A percentile compares a stretch with the other conserved stretches of the same genome.
Evolutionary conservation across 805 yeast genomes (phyloP).

Genomic region (Saturnispora serradocipensis): DNA sequence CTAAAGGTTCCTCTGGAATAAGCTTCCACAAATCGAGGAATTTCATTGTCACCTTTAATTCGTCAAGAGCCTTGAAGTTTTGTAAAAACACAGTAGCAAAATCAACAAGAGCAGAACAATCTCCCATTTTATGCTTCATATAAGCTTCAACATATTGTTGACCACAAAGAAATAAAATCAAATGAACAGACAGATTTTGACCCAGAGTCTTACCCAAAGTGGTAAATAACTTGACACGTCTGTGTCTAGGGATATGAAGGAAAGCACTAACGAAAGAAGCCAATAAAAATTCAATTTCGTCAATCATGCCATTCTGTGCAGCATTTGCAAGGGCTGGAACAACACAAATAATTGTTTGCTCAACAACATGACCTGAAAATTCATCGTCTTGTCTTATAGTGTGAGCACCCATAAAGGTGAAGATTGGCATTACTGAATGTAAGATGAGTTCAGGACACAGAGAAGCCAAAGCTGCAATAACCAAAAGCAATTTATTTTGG

Average conservation of each 20-base stretch:
- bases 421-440: slow-evolving; percentile 98
- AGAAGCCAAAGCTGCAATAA: slow-evolving; percentile 79
- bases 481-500: slow-evolving; percentile 77
- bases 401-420: slow-evolving; percentile 98
- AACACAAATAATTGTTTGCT: slow-evolving; percentile 81
- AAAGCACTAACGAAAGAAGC: slow-evolving; percentile 92
- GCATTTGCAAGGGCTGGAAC: slow-evolving; percentile 74
- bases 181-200: slow-evolving; percentile 53
- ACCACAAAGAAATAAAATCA: slow-evolving; percentile 70
- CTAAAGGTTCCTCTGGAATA: slow-evolving; percentile 36
- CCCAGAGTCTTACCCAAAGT: slow-evolving; percentile 74
- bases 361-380: slow-evolving; percentile 84
- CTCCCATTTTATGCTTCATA: slow-evolving; percentile 50
- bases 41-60: slow-evolving; percentile 43
- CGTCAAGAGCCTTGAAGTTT: slow-evolving; percentile 60
- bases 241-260: slow-evolving; percentile 91
- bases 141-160: slow-evolving; percentile 58
- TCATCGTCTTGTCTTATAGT: slow-evolving; percentile 96
- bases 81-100: slow-evolving; percentile 64
- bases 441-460: slow-evolving; percentile 84
- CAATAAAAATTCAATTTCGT: slow-evolving; percentile 74
- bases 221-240: slow-evolving; percentile 78
- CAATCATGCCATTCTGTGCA: slow-evolving; percentile 35
- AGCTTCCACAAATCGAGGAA: slow-evolving; percentile 44
- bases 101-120: slow-evolving; percentile 58